phyloP scores from a whole-genome alignment of 345 rosid genomes.

The Capsella bursapastoris region DNA sequence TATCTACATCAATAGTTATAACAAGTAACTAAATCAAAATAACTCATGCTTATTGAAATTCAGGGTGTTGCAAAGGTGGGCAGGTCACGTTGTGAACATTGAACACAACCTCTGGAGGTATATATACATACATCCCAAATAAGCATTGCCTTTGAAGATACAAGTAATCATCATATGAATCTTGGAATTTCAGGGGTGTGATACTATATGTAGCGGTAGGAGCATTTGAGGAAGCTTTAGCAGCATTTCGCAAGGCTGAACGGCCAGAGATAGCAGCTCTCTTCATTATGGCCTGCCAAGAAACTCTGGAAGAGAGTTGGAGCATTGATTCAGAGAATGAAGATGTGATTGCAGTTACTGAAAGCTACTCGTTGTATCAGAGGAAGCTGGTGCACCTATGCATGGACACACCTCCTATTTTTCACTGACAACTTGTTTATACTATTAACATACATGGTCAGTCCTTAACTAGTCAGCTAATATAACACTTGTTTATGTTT shows the following conservation, averaged over 20 bases:
- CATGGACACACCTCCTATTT: constrained; percentile 73
- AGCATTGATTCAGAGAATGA: constrained; percentile 49
- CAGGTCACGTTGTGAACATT: constrained; percentile 64
- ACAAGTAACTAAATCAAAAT: background rate
- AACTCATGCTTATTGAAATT: background rate
- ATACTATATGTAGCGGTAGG: constrained; percentile 84
- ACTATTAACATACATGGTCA: background rate
- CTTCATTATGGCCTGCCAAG: constrained; percentile 77
- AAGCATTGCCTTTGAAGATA: background rate
- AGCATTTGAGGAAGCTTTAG: constrained; percentile 74
- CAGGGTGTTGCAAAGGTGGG: constrained; percentile 89
- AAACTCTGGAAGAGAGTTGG: constrained; percentile 54
- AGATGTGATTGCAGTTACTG: constrained; percentile 67
- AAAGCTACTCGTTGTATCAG: constrained; percentile 72
- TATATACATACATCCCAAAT: background rate
- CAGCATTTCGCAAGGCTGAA: constrained; percentile 67
- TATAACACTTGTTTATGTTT: background rate
- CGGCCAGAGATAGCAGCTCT: constrained; percentile 81
- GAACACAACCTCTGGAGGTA: constrained; percentile 95
- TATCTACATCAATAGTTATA: background rate
- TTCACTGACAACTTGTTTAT: constrained; percentile 43
- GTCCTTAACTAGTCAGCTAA: background rate
- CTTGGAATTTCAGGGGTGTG: constrained; percentile 59
- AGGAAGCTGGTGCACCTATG: constrained; percentile 79
- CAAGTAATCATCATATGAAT: background rate